These are phyloP conservation scores for Syncephalastrum sp. DNA, from an alignment of 371 early-diverging fungal species.

Conservation along the genomic window DNA sequence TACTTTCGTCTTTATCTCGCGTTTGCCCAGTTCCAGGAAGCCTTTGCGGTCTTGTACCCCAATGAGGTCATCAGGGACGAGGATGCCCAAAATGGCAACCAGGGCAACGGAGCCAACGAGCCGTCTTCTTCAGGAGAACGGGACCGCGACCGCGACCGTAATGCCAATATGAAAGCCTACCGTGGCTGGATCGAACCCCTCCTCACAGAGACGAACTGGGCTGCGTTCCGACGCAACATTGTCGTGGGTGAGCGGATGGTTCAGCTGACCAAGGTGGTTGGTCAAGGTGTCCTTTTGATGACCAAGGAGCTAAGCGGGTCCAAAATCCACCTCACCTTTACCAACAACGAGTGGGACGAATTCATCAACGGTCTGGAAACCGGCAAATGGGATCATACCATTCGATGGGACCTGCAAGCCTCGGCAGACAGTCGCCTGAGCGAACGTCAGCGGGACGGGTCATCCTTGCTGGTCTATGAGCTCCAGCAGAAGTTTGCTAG, in stretches of 20 bases:
- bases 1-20: slow-evolving; percentile 46
- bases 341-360: slow-evolving; percentile 51
- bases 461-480: slow-evolving; percentile 21
- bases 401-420: slow-evolving; percentile 26
- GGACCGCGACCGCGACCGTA: slow-evolving; percentile 38
- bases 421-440: neutral
- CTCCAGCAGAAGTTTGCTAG: slow-evolving; percentile 27
- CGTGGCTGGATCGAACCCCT: slow-evolving; percentile 47
- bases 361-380: slow-evolving; percentile 35
- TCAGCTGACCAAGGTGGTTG: slow-evolving; percentile 40
- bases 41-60: slow-evolving; percentile 36
- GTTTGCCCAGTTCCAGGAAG: slow-evolving; percentile 42
- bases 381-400: slow-evolving; percentile 39
- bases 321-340: slow-evolving; percentile 48
- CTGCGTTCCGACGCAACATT: slow-evolving; percentile 48
- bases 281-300: slow-evolving; percentile 46
- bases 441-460: slow-evolving; percentile 2
- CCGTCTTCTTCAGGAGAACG: slow-evolving; percentile 8
- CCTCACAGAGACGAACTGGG: slow-evolving; percentile 46
- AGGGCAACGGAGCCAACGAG: neutral
- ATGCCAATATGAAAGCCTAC: slow-evolving; percentile 49
- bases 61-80: slow-evolving; percentile 23
- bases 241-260: slow-evolving; percentile 51
- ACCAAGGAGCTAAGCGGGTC: slow-evolving; percentile 52
- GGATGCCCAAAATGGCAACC: slow-evolving; percentile 6